phyloP scores from a whole-genome alignment of 2,329 filamentous ascomycete species.

The Aspergillus sp. region DNA sequence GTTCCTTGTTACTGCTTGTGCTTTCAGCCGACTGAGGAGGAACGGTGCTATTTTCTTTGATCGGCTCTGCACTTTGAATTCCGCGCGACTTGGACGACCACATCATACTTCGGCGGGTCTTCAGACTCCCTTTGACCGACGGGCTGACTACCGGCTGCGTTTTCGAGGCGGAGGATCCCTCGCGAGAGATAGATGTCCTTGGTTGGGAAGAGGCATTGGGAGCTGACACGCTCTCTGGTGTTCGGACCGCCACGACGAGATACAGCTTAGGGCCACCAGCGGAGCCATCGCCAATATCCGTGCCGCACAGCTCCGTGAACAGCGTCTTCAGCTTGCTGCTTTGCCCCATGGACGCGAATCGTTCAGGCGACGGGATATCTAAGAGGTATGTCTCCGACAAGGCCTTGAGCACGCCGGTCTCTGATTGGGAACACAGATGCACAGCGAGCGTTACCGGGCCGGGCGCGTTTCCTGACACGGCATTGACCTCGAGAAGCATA shows the following conservation, averaged over 20 bases:
- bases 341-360: constrained; percentile 62
- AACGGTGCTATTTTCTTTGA: constrained; percentile 25
- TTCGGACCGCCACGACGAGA: constrained; percentile 76
- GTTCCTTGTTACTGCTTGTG: constrained; percentile 25
- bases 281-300: constrained; percentile 66
- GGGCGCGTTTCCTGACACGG: constrained; percentile 72
- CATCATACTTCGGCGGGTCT: constrained; percentile 45
- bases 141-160: constrained; percentile 25
- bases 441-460: constrained; percentile 73
- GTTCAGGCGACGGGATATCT: constrained; percentile 71
- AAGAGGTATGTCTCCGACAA: constrained; percentile 82
- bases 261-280: constrained; percentile 70
- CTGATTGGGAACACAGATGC: constrained; percentile 70
- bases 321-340: constrained; percentile 74
- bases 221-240: constrained; percentile 48
- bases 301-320: constrained; percentile 78
- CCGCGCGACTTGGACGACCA: constrained; percentile 38
- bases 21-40: constrained; percentile 32
- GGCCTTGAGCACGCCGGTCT: constrained; percentile 60
- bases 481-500: constrained; percentile 80
- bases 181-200: constrained; percentile 33
- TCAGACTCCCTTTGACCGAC: constrained; percentile 35
- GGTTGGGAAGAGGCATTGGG: constrained; percentile 20
- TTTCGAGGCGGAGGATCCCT: constrained; percentile 28
- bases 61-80: constrained; percentile 27